Percentiles rank a stretch among this genome's conserved stretches.
phyloP scores from a whole-genome alignment of 345 rosid species.

The Geranium brycei region DNA sequence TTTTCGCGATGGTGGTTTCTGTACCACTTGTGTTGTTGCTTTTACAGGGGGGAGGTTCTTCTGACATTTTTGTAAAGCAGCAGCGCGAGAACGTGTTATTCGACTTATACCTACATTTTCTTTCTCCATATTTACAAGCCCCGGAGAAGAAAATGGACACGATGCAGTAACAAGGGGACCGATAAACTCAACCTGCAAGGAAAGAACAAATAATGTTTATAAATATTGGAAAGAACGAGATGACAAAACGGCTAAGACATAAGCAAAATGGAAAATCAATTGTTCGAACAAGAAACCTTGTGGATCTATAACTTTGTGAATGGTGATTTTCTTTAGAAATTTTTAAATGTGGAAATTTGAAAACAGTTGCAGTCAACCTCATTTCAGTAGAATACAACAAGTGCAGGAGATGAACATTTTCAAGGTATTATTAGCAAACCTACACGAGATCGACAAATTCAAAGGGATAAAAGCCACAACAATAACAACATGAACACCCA shows the following conservation, averaged over 20 bases:
- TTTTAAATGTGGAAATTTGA: too few relatives aligned
- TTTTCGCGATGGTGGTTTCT: slow-evolving; percentile 25
- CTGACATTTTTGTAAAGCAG: slow-evolving; percentile 32
- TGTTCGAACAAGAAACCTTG: too few relatives aligned
- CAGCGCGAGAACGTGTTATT: slow-evolving; percentile 62
- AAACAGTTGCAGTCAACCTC: too few relatives aligned
- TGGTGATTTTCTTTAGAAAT: too few relatives aligned
- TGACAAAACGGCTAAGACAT: too few relatives aligned
- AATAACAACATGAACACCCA: background rate
- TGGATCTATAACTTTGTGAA: too few relatives aligned
- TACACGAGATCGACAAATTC: background rate
- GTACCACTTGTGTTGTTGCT: slow-evolving; percentile 25
- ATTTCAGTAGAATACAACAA: too few relatives aligned
- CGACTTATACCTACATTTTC: slow-evolving; percentile 32
- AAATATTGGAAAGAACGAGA: too few relatives aligned
- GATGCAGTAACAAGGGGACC: background rate
- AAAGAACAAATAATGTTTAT: too few relatives aligned
- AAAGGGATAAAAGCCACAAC: background rate
- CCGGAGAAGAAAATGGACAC: slow-evolving; percentile 1
- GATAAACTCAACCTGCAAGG: background rate
- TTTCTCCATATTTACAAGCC: slow-evolving; percentile 40
- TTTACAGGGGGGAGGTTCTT: slow-evolving; percentile 15
- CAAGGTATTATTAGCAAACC: too few relatives aligned
- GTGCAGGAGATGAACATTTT: too few relatives aligned
- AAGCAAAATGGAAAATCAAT: too few relatives aligned